These are phyloP conservation scores for Salix dunnii DNA, from an alignment of 345 rosid genomes.

Conservation along the genomic window DNA sequence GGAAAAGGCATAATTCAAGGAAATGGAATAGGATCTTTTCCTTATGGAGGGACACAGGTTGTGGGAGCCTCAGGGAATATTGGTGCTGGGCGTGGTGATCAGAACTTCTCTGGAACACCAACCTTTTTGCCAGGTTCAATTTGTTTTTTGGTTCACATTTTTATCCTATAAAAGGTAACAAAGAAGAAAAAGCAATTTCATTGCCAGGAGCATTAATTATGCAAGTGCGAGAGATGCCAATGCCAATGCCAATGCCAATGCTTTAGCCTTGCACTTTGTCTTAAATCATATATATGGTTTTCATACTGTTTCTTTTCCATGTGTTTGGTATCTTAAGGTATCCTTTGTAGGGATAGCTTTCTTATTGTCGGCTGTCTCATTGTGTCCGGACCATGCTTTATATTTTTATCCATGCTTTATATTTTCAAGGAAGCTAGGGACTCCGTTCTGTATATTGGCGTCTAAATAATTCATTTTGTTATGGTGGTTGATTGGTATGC, in stretches of 20 bases:
- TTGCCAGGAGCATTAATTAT: neutral
- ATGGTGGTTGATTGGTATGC: conserved; percentile 23
- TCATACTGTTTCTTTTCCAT: neutral
- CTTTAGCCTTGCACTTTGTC: neutral
- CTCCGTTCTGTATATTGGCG: neutral
- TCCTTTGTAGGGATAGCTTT: neutral
- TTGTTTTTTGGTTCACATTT: conserved; percentile 4
- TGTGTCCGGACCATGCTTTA: neutral
- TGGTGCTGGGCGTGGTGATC: conserved; percentile 65
- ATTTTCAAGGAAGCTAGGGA: neutral
- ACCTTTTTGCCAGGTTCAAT: conserved; percentile 74
- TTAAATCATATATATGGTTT: neutral
- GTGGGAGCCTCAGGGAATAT: conserved; percentile 62
- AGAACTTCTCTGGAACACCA: conserved; percentile 51
- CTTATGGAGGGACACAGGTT: conserved; percentile 66
- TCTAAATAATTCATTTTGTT: neutral
- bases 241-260: neutral
- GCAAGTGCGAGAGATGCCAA: neutral
- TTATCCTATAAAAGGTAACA: neutral
- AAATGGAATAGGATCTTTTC: conserved; percentile 62
- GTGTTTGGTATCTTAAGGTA: neutral
- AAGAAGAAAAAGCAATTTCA: neutral
- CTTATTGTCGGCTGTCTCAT: neutral
- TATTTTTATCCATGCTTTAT: neutral
- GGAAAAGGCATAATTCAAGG: conserved; percentile 65